phyloP scores from a whole-genome alignment of 306 rosid genomes.

The Erythrophleum fordii region DNA sequence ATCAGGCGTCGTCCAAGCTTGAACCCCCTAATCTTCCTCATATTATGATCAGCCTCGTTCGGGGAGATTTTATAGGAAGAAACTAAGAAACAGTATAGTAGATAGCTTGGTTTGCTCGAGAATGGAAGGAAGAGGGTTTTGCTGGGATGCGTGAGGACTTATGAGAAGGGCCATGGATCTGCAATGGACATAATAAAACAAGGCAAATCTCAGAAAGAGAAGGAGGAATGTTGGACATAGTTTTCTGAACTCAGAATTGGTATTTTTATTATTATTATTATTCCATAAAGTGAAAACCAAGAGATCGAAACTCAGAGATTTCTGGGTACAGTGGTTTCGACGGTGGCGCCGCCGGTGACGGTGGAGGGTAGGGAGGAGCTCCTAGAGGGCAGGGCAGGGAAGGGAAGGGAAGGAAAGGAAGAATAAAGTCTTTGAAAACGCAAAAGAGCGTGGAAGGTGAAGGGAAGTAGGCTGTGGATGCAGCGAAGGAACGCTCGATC shows the following conservation, averaged over 20 bases:
- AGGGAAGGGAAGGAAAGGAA: background rate
- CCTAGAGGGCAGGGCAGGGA: too few species aligned
- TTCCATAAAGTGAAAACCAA: background rate
- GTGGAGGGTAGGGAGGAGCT: background rate
- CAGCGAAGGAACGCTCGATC: background rate
- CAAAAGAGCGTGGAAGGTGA: background rate
- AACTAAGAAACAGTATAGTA: background rate
- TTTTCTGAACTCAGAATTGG: background rate
- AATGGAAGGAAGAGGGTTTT: background rate
- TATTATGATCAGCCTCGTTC: background rate
- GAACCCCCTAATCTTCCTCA: constrained; percentile 61
- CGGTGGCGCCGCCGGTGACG: background rate
- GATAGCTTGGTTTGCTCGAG: background rate
- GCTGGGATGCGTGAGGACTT: constrained; percentile 1
- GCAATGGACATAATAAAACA: constrained; percentile 72
- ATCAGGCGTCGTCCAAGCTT: constrained; percentile 65
- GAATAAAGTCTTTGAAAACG: background rate
- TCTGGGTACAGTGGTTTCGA: background rate
- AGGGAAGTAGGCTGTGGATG: too few species aligned
- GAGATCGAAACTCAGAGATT: background rate
- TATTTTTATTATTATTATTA: background rate
- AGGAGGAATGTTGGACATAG: constrained; percentile 68
- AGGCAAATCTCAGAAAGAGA: constrained; percentile 69
- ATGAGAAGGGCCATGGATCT: constrained; percentile 79
- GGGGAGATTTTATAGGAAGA: background rate